phyloP scores from a whole-genome alignment of 1,284 basidiomycete species.

The Porphyrellus sp. region DNA sequence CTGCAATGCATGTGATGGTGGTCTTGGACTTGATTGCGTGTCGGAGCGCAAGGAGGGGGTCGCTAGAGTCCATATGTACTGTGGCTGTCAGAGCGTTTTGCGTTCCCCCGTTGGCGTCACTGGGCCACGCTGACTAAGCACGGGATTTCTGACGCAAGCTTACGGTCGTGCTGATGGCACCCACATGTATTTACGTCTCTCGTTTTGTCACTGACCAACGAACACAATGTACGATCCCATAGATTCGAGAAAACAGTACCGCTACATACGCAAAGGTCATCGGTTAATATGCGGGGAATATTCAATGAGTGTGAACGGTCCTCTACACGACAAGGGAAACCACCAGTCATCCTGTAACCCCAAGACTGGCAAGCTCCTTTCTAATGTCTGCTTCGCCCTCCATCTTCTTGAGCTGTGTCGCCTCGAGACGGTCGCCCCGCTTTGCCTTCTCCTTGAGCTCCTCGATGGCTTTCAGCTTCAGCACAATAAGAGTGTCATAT shows the following conservation, averaged over 20 bases:
- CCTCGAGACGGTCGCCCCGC: constrained; percentile 86
- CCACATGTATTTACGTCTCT: too few species aligned
- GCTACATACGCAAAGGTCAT: neutral
- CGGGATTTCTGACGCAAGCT: too few species aligned
- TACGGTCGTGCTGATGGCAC: too few species aligned
- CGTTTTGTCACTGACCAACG: too few species aligned
- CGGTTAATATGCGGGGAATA: neutral
- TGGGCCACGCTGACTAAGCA: too few species aligned
- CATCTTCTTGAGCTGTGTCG: constrained; percentile 94
- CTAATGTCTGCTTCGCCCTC: constrained; percentile 82
- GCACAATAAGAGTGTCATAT: neutral
- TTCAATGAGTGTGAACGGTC: neutral
- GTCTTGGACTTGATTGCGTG: constrained; percentile 54
- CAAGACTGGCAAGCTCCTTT: constrained; percentile 60
- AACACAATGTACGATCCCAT: too few species aligned
- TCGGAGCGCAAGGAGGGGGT: constrained; percentile 54
- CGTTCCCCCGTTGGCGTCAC: too few species aligned
- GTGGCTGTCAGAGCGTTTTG: too few species aligned
- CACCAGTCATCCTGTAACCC: constrained; percentile 15
- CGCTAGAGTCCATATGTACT: constrained; percentile 32
- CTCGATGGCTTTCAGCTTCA: constrained; percentile 89
- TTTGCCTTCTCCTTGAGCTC: constrained; percentile 89
- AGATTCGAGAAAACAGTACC: neutral
- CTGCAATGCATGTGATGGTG: constrained; percentile 50
- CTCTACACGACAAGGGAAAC: neutral